Percentiles rank a stretch among this genome's conserved stretches.
Conservation (phyloP, 2,329 filamentous ascomycete species). For the Ampelomyces quisqualis region DNA sequence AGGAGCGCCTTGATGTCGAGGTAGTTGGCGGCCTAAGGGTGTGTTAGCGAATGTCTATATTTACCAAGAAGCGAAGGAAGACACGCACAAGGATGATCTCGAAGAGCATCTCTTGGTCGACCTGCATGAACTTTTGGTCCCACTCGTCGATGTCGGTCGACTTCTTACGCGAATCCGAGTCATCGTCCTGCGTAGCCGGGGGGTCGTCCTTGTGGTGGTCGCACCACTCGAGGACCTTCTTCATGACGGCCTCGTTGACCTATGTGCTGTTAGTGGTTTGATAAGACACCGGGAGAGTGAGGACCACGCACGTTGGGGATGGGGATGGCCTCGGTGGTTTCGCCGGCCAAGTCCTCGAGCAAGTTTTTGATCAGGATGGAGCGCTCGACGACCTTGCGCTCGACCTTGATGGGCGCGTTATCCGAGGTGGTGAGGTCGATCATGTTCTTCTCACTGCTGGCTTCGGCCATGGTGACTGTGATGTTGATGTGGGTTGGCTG, state of each 20-base stretch:
- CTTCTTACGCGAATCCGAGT: slow-evolving; percentile 94
- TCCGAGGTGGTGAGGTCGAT: slow-evolving; percentile 51
- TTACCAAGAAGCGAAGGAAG: neutral
- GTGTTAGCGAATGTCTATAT: slow-evolving; percentile 15
- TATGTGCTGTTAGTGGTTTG: slow-evolving; percentile 36
- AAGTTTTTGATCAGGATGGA: slow-evolving; percentile 98
- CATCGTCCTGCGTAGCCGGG: slow-evolving; percentile 76
- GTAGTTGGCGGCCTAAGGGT: slow-evolving; percentile 83
- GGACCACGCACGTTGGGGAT: slow-evolving; percentile 66
- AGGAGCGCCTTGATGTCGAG: slow-evolving; percentile 98
- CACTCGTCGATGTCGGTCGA: slow-evolving; percentile 99
- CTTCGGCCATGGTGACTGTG: slow-evolving; percentile 27
- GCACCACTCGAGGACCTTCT: slow-evolving; percentile 98
- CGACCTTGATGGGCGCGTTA: slow-evolving; percentile 48
- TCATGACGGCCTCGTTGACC: slow-evolving; percentile 89
- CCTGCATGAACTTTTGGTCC: slow-evolving; percentile 99
- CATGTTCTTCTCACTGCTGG: slow-evolving; percentile 19
- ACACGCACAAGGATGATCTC: slow-evolving; percentile 88
- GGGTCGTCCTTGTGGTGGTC: slow-evolving; percentile 91
- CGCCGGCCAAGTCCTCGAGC: slow-evolving; percentile 83
- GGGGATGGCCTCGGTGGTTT: slow-evolving; percentile 69
- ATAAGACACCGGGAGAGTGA: neutral
- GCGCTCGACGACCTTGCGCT: slow-evolving; percentile 82
- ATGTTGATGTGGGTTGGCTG: slow-evolving; percentile 1
- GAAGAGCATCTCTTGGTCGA: slow-evolving; percentile 99